Percentiles rank a stretch among this genome's conserved stretches.
phyloP scores from a whole-genome alignment of 1,139 yeast genomes.

The Pichia norvegensis region DNA sequence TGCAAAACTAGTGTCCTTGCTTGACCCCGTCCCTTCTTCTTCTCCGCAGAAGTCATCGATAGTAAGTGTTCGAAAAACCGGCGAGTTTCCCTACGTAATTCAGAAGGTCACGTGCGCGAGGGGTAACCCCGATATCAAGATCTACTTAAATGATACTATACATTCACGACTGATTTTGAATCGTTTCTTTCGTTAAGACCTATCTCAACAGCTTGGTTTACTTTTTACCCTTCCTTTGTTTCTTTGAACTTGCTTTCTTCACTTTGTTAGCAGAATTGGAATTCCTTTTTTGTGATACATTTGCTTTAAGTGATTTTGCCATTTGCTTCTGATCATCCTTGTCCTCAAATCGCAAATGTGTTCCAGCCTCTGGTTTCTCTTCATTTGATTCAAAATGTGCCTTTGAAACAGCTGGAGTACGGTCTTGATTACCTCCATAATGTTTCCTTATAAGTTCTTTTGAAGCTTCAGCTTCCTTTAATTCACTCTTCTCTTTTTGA shows the following conservation, averaged over 20 bases:
- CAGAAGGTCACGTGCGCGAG: too few species aligned
- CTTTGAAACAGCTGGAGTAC: conserved; percentile 51
- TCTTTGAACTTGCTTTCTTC: not conserved
- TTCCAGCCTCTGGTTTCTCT: conserved; percentile 4
- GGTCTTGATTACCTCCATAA: conserved; percentile 28
- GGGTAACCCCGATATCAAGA: too few species aligned
- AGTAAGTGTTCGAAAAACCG: too few species aligned
- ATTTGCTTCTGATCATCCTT: not conserved
- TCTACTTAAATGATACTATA: too few species aligned
- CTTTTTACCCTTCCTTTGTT: not conserved
- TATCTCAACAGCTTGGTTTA: not conserved
- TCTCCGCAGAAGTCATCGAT: too few species aligned
- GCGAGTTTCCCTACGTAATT: too few species aligned
- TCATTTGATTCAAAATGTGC: conserved; percentile 37
- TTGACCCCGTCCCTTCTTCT: not conserved
- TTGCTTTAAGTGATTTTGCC: not conserved
- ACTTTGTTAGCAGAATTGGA: not conserved
- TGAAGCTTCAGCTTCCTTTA: conserved; percentile 25
- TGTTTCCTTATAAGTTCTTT: conserved; percentile 39
- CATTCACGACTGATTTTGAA: too few species aligned
- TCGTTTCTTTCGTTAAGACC: too few species aligned
- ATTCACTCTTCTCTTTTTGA: conserved; percentile 17
- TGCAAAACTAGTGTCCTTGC: not conserved
- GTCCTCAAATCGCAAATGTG: conserved; percentile 5
- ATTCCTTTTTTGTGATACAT: not conserved